Conservation (phyloP, 495 filamentous ascomycete species). For the Gamarada debralockiae region DNA sequence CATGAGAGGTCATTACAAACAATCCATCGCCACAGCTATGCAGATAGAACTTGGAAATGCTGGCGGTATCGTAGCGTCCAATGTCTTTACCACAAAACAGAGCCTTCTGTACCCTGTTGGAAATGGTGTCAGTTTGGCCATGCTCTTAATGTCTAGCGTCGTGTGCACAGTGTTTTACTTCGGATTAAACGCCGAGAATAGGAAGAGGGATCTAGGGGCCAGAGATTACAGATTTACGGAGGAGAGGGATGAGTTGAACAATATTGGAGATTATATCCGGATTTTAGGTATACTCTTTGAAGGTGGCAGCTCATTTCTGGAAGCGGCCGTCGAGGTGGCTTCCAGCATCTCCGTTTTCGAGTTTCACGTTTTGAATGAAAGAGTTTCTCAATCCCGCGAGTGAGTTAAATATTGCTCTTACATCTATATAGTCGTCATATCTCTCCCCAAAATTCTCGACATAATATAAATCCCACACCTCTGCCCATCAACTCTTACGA, state of each 20-base stretch:
- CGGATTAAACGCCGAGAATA: constrained; percentile 26
- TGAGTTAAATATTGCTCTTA: too few relatives aligned
- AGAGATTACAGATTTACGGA: constrained; percentile 32
- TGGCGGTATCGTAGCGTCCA: constrained; percentile 54
- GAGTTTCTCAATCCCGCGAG: too few relatives aligned
- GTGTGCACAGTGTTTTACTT: constrained; percentile 26
- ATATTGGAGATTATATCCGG: constrained; percentile 40
- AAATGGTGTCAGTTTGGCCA: constrained; percentile 31
- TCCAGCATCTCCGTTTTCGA: too few relatives aligned
- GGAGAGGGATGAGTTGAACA: constrained; percentile 34
- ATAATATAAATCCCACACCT: too few relatives aligned
- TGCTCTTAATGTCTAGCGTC: constrained; percentile 24
- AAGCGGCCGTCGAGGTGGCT: too few relatives aligned
- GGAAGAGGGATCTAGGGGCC: constrained; percentile 26
- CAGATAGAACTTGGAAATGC: constrained; percentile 54
- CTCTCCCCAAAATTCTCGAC: too few relatives aligned
- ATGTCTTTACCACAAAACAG: constrained; percentile 40
- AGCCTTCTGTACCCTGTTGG: constrained; percentile 46
- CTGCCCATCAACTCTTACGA: too few relatives aligned
- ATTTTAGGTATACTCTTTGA: constrained; percentile 32
- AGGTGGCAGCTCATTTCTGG: not conserved
- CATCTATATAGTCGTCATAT: too few relatives aligned
- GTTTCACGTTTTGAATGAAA: too few relatives aligned
- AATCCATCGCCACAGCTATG: constrained; percentile 51
- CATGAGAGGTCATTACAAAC: constrained; percentile 59